Conservation (phyloP, 352 stramenopile genomes). For the Thalassiosira livingstoniorum region DNA sequence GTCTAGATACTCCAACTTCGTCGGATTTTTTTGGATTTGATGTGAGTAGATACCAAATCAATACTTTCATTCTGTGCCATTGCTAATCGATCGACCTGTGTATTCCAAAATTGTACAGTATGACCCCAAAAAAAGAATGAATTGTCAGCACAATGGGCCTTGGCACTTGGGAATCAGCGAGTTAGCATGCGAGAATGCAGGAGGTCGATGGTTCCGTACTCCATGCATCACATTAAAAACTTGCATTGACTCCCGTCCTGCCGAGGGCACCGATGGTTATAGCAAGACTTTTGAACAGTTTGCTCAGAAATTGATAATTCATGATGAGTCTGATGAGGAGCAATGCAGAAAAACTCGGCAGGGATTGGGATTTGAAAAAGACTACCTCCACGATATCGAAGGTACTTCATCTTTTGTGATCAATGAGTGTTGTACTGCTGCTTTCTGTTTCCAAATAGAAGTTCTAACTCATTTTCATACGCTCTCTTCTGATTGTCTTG, state of each 20-base stretch:
- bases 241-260: slow-evolving; percentile 5
- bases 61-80: no score
- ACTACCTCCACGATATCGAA: slow-evolving; percentile 15
- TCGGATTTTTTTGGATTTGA: slow-evolving; percentile 11
- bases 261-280: not conserved
- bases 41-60: no score
- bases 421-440: no score
- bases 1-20: slow-evolving; percentile 12
- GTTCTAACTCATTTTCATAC: no score
- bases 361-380: slow-evolving; percentile 10
- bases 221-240: slow-evolving; percentile 44
- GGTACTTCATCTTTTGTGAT: no score
- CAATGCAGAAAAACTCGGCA: not conserved
- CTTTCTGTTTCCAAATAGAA: no score
- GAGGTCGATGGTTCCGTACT: slow-evolving; percentile 25
- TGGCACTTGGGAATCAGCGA: slow-evolving; percentile 38
- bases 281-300: slow-evolving; percentile 16
- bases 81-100: no score
- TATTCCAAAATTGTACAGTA: slow-evolving; percentile 14
- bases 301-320: not conserved
- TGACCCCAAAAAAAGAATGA: slow-evolving; percentile 29
- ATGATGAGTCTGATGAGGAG: not conserved
- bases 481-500: no score
- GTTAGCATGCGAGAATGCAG: slow-evolving; percentile 45
- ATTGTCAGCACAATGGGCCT: slow-evolving; percentile 26